Conservation (phyloP, 129 eudicot species). For the Deinandra increscens region DNA sequence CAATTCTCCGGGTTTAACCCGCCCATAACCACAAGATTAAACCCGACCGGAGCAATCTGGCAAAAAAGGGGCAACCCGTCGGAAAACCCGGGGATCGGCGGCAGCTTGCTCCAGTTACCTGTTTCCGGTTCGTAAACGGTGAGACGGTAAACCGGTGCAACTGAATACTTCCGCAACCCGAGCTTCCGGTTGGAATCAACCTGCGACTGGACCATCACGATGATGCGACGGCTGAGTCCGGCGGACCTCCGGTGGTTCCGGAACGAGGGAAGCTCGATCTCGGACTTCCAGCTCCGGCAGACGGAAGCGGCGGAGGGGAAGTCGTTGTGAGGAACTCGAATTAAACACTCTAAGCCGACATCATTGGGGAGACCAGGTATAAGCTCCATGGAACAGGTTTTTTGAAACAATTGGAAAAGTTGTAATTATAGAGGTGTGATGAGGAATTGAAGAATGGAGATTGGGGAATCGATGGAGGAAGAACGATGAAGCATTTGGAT, state of each 20-base stretch:
- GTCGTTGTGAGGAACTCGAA: conserved; percentile 37
- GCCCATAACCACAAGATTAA: conserved; percentile 70
- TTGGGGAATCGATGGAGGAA: not conserved
- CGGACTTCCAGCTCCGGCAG: conserved; percentile 46
- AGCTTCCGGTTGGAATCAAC: conserved; percentile 25
- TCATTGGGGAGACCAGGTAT: conserved; percentile 64
- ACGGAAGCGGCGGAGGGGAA: conserved; percentile 57
- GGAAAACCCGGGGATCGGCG: conserved; percentile 45
- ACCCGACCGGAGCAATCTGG: conserved; percentile 68
- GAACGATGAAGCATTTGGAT: not conserved
- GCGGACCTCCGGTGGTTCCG: conserved; percentile 40
- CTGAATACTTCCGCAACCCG: conserved; percentile 31
- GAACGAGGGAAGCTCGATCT: conserved; percentile 46
- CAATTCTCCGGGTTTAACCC: conserved; percentile 76
- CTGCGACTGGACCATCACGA: conserved; percentile 62
- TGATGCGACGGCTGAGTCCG: conserved; percentile 41
- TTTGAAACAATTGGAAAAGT: not conserved
- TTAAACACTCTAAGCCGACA: conserved; percentile 52
- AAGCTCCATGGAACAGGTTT: conserved; percentile 36
- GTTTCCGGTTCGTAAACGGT: conserved; percentile 60
- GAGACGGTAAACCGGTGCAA: conserved; percentile 51
- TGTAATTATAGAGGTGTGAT: not conserved
- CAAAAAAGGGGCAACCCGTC: conserved; percentile 75
- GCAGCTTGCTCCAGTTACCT: conserved; percentile 56
- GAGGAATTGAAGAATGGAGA: not conserved